Conservation (phyloP, 1,284 basidiomycete genomes). For the Rhodotorula sp. region DNA sequence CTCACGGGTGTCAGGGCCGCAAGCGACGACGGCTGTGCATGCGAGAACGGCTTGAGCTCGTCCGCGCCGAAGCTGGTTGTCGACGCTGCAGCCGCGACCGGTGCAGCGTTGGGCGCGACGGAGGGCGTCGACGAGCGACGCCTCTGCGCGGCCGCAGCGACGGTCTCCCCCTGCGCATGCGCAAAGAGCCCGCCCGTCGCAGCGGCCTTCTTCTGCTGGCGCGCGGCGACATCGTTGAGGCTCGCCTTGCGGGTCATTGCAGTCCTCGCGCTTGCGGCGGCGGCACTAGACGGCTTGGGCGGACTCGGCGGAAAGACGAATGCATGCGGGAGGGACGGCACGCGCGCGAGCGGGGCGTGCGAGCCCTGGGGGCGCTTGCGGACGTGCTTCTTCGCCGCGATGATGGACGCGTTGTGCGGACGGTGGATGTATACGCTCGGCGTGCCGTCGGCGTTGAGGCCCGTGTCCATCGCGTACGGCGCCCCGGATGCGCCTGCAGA, state of each 20-base stretch:
- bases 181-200: background rate
- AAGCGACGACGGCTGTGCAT: background rate
- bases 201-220: background rate
- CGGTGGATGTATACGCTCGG: conserved; percentile 25
- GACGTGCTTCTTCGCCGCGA: conserved; percentile 43
- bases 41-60: background rate
- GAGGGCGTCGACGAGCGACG: background rate
- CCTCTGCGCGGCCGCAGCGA: background rate
- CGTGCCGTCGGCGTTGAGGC: background rate
- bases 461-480: background rate
- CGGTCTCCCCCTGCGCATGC: conserved; percentile 7
- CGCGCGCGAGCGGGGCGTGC: conserved; percentile 41
- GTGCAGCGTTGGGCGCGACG: background rate
- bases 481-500: background rate
- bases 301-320: conserved; percentile 41
- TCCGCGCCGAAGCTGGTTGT: background rate
- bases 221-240: conserved; percentile 10
- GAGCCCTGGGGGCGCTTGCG: conserved; percentile 39
- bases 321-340: conserved; percentile 33
- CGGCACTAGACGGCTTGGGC: conserved; percentile 4
- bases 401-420: conserved; percentile 30
- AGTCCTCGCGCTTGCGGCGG: background rate
- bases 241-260: conserved; percentile 4
- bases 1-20: conserved; percentile 2
- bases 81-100: background rate